phyloP scores from a whole-genome alignment of 2,329 filamentous ascomycete genomes.

The Camillea tinctor region DNA sequence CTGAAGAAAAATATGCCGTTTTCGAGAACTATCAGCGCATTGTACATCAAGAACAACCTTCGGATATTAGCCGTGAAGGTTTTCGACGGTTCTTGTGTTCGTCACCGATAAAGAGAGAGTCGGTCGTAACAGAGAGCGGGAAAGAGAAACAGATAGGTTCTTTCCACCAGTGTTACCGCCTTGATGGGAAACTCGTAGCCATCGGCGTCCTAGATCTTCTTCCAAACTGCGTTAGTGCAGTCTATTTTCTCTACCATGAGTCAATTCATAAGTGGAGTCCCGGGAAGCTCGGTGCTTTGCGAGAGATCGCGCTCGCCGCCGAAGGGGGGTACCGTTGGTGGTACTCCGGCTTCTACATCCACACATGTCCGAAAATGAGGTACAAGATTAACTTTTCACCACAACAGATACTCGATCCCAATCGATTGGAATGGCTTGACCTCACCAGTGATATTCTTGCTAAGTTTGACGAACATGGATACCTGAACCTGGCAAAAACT shows the following conservation, averaged over 20 bases:
- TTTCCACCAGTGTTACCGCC: constrained; percentile 78
- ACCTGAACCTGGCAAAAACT: constrained; percentile 46
- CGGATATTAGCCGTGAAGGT: constrained; percentile 56
- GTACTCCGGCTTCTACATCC: constrained; percentile 81
- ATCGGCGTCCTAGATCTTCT: constrained; percentile 76
- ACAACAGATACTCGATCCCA: constrained; percentile 71
- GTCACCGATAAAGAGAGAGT: constrained; percentile 60
- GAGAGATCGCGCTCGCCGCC: constrained; percentile 68
- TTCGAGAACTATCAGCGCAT: constrained; percentile 73
- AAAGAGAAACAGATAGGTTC: constrained; percentile 62
- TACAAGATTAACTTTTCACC: constrained; percentile 81
- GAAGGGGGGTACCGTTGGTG: constrained; percentile 73
- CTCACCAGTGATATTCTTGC: constrained; percentile 52
- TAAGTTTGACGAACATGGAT: constrained; percentile 56
- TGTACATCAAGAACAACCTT: constrained; percentile 66
- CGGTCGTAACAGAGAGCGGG: constrained; percentile 45
- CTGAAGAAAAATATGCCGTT: constrained; percentile 71
- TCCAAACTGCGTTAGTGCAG: constrained; percentile 73
- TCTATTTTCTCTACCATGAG: constrained; percentile 81
- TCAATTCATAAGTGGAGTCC: constrained; percentile 68
- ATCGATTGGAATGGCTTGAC: constrained; percentile 60
- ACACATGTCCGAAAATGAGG: constrained; percentile 76
- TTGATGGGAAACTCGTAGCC: constrained; percentile 74
- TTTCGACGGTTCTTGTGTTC: constrained; percentile 74
- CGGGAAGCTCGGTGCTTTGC: constrained; percentile 72